phyloP scores from a whole-genome alignment of 2,329 filamentous ascomycete species.

The Arthrobotrys megalospora region DNA sequence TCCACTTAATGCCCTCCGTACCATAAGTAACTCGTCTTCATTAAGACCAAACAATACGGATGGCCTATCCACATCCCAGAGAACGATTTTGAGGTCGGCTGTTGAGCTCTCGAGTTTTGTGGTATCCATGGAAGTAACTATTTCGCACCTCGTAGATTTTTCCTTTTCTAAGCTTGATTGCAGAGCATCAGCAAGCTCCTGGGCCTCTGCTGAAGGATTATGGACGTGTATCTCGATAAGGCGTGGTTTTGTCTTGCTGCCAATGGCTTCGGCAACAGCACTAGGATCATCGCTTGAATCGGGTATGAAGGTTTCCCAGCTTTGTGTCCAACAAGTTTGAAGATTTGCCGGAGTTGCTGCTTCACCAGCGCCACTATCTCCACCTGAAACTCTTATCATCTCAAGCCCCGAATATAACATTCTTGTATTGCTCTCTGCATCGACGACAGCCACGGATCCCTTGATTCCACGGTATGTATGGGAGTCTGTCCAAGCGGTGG shows the following conservation, averaged over 20 bases:
- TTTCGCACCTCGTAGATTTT: neutral
- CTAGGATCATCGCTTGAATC: neutral
- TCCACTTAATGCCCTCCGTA: constrained; percentile 5
- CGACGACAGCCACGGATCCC: constrained; percentile 9
- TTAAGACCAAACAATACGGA: constrained; percentile 15
- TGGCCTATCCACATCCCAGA: constrained; percentile 41
- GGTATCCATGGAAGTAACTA: constrained; percentile 1
- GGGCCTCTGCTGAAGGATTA: neutral
- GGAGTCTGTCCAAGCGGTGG: constrained; percentile 6
- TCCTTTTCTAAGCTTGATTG: neutral
- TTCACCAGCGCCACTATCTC: neutral
- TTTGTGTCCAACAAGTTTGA: constrained; percentile 21
- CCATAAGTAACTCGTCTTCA: neutral
- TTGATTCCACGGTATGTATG: constrained; percentile 34
- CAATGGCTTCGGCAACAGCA: neutral
- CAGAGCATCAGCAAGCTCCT: neutral
- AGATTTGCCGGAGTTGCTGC: neutral
- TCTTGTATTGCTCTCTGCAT: neutral
- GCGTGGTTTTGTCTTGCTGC: too few relatives aligned
- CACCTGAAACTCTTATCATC: constrained; percentile 23
- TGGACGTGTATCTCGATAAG: constrained; percentile 27
- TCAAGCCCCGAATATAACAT: constrained; percentile 20
- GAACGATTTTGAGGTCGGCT: constrained; percentile 28
- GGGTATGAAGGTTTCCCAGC: constrained; percentile 6
- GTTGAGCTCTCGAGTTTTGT: neutral